Conservation (phyloP, 306 rosid species). For the Sphenostylis stenocarpa region DNA sequence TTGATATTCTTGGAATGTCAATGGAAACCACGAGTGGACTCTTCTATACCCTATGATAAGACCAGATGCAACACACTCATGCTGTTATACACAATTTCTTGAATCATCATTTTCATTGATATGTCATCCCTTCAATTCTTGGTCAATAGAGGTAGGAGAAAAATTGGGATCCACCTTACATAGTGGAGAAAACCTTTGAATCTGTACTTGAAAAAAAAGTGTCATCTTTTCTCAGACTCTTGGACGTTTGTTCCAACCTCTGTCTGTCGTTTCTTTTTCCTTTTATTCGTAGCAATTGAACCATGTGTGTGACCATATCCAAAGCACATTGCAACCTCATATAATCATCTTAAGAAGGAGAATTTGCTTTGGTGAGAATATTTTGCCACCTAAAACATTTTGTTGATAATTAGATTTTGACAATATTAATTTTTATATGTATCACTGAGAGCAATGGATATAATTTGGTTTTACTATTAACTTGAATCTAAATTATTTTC, state of each 20-base stretch:
- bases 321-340: background rate
- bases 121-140: background rate
- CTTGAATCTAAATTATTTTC: background rate
- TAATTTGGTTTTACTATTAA: no score
- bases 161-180: constrained; percentile 21
- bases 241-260: background rate
- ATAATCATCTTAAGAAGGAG: background rate
- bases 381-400: no score
- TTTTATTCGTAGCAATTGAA: background rate
- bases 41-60: no score
- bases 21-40: constrained; percentile 12
- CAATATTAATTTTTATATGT: no score
- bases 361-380: background rate
- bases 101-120: background rate
- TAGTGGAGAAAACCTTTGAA: background rate
- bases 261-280: background rate
- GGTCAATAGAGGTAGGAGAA: background rate
- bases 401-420: no score
- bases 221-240: background rate
- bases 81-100: background rate
- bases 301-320: constrained; percentile 8
- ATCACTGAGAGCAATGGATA: no score
- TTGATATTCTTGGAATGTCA: constrained; percentile 56
- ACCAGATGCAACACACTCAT: no score
- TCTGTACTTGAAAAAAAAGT: background rate